Evolutionary conservation across 2,329 filamentous ascomycete species (phyloP).

Genomic region (Colletotrichum lini): DNA sequence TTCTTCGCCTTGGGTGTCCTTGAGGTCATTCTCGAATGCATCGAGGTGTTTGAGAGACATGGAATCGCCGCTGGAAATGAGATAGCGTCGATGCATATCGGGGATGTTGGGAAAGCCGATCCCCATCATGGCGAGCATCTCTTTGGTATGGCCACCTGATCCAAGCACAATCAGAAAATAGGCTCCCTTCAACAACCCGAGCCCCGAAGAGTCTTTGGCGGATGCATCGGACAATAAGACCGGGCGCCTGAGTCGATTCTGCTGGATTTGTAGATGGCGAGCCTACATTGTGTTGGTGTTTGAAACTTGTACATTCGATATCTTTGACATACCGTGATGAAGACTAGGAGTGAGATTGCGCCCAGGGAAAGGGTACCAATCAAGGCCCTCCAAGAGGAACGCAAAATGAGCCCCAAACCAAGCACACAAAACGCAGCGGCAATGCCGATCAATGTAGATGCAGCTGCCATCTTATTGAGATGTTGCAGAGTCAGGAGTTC

Average conservation of each 20-base stretch:
- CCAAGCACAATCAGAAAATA: conserved; percentile 88
- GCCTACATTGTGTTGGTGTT: conserved; percentile 8
- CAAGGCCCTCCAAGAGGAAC: conserved; percentile 33
- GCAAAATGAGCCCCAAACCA: conserved; percentile 22
- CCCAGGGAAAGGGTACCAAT: conserved; percentile 18
- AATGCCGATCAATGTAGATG: conserved; percentile 32
- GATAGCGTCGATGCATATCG: conserved; percentile 81
- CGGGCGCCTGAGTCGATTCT: conserved; percentile 20
- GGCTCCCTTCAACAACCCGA: conserved; percentile 47
- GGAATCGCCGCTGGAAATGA: conserved; percentile 85
- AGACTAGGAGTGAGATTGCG: conserved; percentile 44
- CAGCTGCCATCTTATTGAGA: conserved; percentile 13
- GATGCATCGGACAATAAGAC: conserved; percentile 23
- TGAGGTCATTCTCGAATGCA: conserved; percentile 56
- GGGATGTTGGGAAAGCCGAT: conserved; percentile 66
- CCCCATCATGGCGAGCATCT: conserved; percentile 90
- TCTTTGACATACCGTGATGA: conserved; percentile 49
- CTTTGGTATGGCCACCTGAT: conserved; percentile 93
- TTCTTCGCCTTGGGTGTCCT: conserved; percentile 43
- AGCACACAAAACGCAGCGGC: conserved; percentile 25
- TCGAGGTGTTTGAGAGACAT: conserved; percentile 79
- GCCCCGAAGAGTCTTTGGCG: conserved; percentile 39
- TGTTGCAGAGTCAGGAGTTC: neutral
- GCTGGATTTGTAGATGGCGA: conserved; percentile 32
- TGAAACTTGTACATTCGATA: too few relatives aligned